Percentiles rank a stretch among this genome's conserved stretches.
These are phyloP conservation scores for Catharanthus roseus DNA, from an alignment of 257 asterid genomes.

Conservation along the genomic window DNA sequence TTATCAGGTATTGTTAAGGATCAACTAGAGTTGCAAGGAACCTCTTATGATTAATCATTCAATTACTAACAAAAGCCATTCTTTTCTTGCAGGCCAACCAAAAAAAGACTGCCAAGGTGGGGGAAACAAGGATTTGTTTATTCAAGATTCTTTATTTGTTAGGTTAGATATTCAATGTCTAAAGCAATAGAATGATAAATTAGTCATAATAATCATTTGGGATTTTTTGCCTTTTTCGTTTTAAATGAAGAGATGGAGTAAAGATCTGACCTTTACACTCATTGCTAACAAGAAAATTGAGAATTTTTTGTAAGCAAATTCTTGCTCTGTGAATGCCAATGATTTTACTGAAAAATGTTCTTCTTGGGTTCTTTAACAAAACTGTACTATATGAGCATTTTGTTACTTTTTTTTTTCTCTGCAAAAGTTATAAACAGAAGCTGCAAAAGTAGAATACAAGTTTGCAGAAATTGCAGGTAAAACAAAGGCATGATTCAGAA, in stretches of 20 bases:
- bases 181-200: slow-evolving; percentile 27
- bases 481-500: slow-evolving; percentile 23
- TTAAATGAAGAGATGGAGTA: slow-evolving; percentile 33
- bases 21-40: background rate
- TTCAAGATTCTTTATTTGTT: slow-evolving; percentile 53
- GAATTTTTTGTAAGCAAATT: slow-evolving; percentile 14
- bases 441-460: slow-evolving; percentile 34
- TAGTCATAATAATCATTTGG: slow-evolving; percentile 42
- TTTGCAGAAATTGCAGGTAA: slow-evolving; percentile 27
- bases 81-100: slow-evolving; percentile 39
- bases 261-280: slow-evolving; percentile 53
- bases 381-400: slow-evolving; percentile 7
- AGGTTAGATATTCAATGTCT: slow-evolving; percentile 38
- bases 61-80: background rate
- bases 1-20: slow-evolving; percentile 7
- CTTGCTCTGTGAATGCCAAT: slow-evolving; percentile 35
- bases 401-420: slow-evolving; percentile 15
- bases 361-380: slow-evolving; percentile 34
- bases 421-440: slow-evolving; percentile 14
- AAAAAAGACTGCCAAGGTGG: slow-evolving; percentile 30
- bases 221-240: slow-evolving; percentile 24
- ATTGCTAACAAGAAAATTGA: slow-evolving; percentile 49
- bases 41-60: background rate
- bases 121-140: slow-evolving; percentile 20
- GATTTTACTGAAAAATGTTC: slow-evolving; percentile 60